Conservation (phyloP, 176 grass and related monocot species). For the Elaeis guineensis region DNA sequence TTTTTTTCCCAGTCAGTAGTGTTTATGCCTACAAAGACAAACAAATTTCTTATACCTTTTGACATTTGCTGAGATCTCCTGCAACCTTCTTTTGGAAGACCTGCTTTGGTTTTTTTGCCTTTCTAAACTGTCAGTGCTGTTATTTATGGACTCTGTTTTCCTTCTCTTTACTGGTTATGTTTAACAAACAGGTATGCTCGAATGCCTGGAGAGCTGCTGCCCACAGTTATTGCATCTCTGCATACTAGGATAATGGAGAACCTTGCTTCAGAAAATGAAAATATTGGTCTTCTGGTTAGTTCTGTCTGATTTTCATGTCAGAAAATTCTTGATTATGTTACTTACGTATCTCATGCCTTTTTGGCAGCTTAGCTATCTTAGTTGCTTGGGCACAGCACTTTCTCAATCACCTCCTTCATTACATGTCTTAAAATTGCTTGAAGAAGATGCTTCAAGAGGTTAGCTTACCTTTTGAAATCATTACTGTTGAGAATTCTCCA, state of each 20-base stretch:
- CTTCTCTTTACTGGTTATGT: slow-evolving; percentile 6
- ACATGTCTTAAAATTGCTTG: slow-evolving; percentile 58
- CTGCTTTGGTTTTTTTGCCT: slow-evolving; percentile 5
- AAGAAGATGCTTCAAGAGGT: slow-evolving; percentile 45
- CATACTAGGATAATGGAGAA: slow-evolving; percentile 32
- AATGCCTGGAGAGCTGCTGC: slow-evolving; percentile 77
- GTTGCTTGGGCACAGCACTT: slow-evolving; percentile 77
- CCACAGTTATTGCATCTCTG: slow-evolving; percentile 52
- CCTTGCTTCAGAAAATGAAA: slow-evolving; percentile 45
- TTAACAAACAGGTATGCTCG: slow-evolving; percentile 58
- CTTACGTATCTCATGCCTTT: slow-evolving; percentile 4
- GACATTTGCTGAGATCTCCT: too few species aligned
- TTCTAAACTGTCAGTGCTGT: neutral
- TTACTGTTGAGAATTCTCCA: too few species aligned
- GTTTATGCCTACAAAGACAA: too few species aligned
- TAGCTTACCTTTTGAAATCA: slow-evolving; percentile 12
- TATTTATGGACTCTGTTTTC: neutral
- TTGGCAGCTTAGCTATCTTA: slow-evolving; percentile 71
- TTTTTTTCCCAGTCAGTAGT: too few species aligned
- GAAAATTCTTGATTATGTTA: neutral
- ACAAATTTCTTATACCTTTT: too few species aligned
- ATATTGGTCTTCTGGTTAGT: slow-evolving; percentile 75
- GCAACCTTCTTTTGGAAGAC: too few species aligned
- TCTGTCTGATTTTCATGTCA: slow-evolving; percentile 7
- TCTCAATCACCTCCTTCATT: slow-evolving; percentile 65